Percentiles rank a stretch among this genome's conserved stretches.
These are phyloP conservation scores for Neofusicoccum kwambonambiense DNA, from an alignment of 2,329 filamentous ascomycete species.

Conservation along the genomic window DNA sequence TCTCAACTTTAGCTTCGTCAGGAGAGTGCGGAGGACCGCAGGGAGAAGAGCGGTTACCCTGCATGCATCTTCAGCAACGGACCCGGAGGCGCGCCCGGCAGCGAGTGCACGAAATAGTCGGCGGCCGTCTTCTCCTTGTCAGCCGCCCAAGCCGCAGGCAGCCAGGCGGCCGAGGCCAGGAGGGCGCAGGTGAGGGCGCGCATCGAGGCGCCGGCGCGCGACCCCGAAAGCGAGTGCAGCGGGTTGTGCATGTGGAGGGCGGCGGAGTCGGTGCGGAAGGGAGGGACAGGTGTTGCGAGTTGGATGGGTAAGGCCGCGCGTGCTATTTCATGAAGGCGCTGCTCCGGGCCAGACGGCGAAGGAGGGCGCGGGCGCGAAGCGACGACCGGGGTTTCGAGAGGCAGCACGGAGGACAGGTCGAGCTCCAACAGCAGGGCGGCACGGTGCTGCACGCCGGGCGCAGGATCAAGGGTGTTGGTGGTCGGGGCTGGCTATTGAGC, in stretches of 20 bases:
- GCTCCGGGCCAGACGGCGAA: conserved; percentile 2
- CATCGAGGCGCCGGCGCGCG: conserved; percentile 29
- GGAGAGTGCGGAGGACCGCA: background rate
- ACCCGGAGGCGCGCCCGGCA: conserved; percentile 80
- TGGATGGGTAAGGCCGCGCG: conserved; percentile 23
- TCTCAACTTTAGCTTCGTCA: conserved; percentile 1
- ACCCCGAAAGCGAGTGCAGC: conserved; percentile 25
- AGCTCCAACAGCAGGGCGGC: conserved; percentile 16
- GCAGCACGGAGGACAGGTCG: background rate
- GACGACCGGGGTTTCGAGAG: background rate
- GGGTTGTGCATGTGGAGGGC: conserved; percentile 19
- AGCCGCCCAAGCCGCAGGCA: conserved; percentile 24
- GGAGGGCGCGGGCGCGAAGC: conserved; percentile 1
- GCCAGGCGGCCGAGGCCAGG: conserved; percentile 32
- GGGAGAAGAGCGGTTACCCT: conserved; percentile 58
- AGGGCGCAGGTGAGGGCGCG: conserved; percentile 33
- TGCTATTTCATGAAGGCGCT: conserved; percentile 36
- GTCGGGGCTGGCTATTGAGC: conserved; percentile 7
- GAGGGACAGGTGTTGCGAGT: conserved; percentile 21
- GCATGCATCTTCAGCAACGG: conserved; percentile 95
- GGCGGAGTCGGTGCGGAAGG: conserved; percentile 23
- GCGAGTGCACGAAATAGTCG: conserved; percentile 83
- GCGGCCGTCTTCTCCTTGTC: conserved; percentile 61
- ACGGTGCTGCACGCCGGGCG: conserved; percentile 19
- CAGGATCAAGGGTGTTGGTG: conserved; percentile 19